Conservation (phyloP, 352 stramenopile species). For the Elongisporangium prolatum region DNA sequence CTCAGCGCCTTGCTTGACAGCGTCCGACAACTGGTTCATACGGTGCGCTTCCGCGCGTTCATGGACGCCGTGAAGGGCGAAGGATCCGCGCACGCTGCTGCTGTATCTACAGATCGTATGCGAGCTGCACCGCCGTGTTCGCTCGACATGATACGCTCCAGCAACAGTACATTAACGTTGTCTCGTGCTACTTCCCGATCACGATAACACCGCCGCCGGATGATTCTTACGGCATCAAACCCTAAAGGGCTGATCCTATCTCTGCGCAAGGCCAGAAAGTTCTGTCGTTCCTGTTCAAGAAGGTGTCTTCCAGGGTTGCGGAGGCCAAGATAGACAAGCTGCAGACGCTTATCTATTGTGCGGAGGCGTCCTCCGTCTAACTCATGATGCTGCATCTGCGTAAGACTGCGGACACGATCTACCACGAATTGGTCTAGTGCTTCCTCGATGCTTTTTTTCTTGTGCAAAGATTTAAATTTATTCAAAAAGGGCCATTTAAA, state of each 20-base stretch:
- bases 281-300: constrained; percentile 86
- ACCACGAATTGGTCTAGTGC: constrained; percentile 80
- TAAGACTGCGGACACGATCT: constrained; percentile 55
- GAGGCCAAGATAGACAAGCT: constrained; percentile 81
- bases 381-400: constrained; percentile 71
- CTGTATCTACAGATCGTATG: constrained; percentile 71
- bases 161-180: constrained; percentile 87
- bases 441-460: too few species aligned
- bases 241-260: constrained; percentile 78
- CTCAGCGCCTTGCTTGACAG: constrained; percentile 23
- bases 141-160: constrained; percentile 55
- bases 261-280: constrained; percentile 73
- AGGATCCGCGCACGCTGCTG: constrained; percentile 84
- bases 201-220: constrained; percentile 90
- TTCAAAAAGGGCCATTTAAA: too few species aligned
- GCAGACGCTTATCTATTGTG: constrained; percentile 81
- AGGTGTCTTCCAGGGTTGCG: constrained; percentile 68
- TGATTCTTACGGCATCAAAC: constrained; percentile 88
- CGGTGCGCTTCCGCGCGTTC: constrained; percentile 57
- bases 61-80: constrained; percentile 85
- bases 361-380: constrained; percentile 74
- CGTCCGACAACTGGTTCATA: constrained; percentile 43
- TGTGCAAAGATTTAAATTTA: too few species aligned
- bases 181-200: constrained; percentile 91
- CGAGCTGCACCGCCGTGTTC: constrained; percentile 53